phyloP scores from a whole-genome alignment of 768 basidiomycete species.

The Pleurotus sapidus region DNA sequence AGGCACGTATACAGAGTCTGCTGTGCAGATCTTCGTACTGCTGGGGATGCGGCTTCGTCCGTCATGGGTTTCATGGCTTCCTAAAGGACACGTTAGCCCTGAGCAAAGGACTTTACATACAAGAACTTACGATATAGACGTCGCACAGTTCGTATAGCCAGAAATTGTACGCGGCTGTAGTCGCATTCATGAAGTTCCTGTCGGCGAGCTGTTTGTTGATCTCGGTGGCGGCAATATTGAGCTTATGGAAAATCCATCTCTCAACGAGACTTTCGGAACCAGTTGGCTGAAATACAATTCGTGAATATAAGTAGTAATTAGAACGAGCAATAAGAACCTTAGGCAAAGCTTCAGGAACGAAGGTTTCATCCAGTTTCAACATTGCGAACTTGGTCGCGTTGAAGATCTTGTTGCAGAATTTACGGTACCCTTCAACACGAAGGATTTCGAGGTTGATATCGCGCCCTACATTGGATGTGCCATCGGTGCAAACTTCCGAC shows the following conservation, averaged over 20 bases:
- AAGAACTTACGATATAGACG: slow-evolving; percentile 82
- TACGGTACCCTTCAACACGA: slow-evolving; percentile 96
- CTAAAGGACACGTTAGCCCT: slow-evolving; percentile 33
- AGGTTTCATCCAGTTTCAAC: slow-evolving; percentile 87
- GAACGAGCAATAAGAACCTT: slow-evolving; percentile 43
- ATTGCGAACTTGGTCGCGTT: slow-evolving; percentile 99
- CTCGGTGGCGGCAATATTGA: slow-evolving; percentile 76
- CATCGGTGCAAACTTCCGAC: too few relatives aligned
- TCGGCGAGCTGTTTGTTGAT: slow-evolving; percentile 72
- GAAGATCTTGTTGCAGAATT: slow-evolving; percentile 99
- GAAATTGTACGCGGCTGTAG: slow-evolving; percentile 83
- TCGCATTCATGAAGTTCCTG: slow-evolving; percentile 93
- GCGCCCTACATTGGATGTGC: slow-evolving; percentile 51
- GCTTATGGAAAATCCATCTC: slow-evolving; percentile 92
- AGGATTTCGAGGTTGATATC: slow-evolving; percentile 97
- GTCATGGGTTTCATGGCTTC: slow-evolving; percentile 99
- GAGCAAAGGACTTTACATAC: not conserved
- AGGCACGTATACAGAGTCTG: slow-evolving; percentile 96
- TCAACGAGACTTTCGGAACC: slow-evolving; percentile 92
- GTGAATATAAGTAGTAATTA: not conserved
- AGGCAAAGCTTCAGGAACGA: slow-evolving; percentile 67
- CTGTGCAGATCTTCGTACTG: slow-evolving; percentile 78
- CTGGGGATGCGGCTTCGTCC: slow-evolving; percentile 64
- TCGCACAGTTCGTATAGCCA: slow-evolving; percentile 99
- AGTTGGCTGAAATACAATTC: slow-evolving; percentile 55